A percentile compares a stretch with the other conserved stretches of the same genome.
These are phyloP conservation scores for Cryphonectria naterciae DNA, from an alignment of 2,329 filamentous ascomycete genomes.

Conservation along the genomic window DNA sequence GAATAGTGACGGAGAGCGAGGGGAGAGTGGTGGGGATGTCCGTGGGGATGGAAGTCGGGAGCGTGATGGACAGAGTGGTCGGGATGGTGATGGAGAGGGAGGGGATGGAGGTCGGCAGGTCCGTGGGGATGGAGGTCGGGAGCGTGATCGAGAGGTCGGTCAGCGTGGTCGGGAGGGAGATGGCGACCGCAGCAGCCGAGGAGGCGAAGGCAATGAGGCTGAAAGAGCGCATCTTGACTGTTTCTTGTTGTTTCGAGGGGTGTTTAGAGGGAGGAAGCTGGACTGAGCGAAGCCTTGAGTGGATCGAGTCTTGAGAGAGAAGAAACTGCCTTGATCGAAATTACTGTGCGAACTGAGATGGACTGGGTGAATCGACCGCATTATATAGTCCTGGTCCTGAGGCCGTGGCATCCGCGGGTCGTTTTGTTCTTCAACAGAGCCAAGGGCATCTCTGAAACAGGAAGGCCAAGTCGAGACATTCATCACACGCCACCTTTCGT, in stretches of 20 bases:
- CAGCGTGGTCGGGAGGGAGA: neutral
- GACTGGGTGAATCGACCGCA: neutral
- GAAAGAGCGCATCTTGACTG: neutral
- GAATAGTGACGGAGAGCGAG: neutral
- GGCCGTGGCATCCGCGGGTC: neutral
- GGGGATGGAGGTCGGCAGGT: neutral
- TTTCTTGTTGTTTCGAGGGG: neutral
- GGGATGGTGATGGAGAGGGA: neutral
- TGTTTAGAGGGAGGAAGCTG: neutral
- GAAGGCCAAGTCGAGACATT: neutral
- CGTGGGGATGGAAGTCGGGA: neutral
- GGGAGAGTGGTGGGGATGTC: neutral
- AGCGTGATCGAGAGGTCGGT: neutral
- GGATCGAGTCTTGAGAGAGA: neutral
- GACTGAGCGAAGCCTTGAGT: neutral
- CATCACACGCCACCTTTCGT: neutral
- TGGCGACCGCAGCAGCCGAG: slow-evolving; percentile 11
- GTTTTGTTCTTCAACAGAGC: neutral
- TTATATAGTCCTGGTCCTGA: neutral
- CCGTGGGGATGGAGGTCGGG: slow-evolving; percentile 4
- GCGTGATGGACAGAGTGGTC: neutral
- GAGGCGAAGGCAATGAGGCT: slow-evolving; percentile 6
- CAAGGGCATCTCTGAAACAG: neutral
- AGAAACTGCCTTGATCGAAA: neutral
- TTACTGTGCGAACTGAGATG: neutral